A percentile compares a stretch with the other conserved stretches of the same genome.
phyloP scores from a whole-genome alignment of 2,329 filamentous ascomycete species.

The Cryphonectria nitschkei region DNA sequence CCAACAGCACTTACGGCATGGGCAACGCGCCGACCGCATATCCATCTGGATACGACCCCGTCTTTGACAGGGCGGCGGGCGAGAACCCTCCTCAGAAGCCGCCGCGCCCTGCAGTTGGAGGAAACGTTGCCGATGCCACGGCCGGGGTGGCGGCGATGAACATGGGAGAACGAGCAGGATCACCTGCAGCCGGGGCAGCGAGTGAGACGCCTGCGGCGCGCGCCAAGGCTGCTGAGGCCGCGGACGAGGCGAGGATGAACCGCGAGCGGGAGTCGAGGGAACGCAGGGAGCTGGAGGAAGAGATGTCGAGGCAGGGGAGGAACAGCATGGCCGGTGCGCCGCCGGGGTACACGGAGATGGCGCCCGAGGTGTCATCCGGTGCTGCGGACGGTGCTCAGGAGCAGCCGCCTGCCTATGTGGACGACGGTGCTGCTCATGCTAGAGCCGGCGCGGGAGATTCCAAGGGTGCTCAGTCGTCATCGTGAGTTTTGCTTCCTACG shows the following conservation, averaged over 20 bases:
- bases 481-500: neutral
- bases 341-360: constrained; percentile 34
- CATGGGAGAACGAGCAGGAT: constrained; percentile 22
- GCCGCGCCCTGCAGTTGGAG: constrained; percentile 10
- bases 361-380: constrained; percentile 12
- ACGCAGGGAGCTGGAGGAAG: constrained; percentile 20
- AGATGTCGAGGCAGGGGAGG: constrained; percentile 9
- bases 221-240: constrained; percentile 34
- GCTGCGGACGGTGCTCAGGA: constrained; percentile 28
- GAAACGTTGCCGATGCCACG: constrained; percentile 13
- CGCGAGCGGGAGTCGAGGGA: constrained; percentile 24
- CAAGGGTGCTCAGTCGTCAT: constrained; percentile 18
- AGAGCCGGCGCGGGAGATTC: constrained; percentile 33
- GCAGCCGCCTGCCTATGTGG: constrained; percentile 38
- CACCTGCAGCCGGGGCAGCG: constrained; percentile 13
- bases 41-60: constrained; percentile 23
- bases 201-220: constrained; percentile 22
- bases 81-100: constrained; percentile 19
- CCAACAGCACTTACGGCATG: constrained; percentile 10
- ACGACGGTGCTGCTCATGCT: constrained; percentile 30
- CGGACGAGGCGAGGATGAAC: constrained; percentile 30
- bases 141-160: constrained; percentile 27
- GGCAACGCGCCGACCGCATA: constrained; percentile 14
- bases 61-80: constrained; percentile 4
- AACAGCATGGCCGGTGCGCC: constrained; percentile 30